phyloP scores from a whole-genome alignment of 257 asterid species.

The Penstemon eatonii region DNA sequence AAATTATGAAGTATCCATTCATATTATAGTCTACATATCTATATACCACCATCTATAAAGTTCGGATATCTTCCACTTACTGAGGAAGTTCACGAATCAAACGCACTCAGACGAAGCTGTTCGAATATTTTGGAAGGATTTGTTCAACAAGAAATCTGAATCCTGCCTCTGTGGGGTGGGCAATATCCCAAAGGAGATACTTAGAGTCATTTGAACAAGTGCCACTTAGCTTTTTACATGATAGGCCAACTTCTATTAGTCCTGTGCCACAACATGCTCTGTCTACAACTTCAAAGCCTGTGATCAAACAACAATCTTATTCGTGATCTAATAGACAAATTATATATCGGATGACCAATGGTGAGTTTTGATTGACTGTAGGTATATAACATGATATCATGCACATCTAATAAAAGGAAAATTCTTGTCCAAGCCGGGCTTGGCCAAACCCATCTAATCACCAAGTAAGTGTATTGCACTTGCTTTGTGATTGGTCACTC shows the following conservation, averaged over 20 bases:
- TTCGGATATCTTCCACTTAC: background rate
- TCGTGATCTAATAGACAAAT: too few relatives aligned
- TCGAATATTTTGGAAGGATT: conserved; percentile 16
- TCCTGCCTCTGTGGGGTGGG: conserved; percentile 43
- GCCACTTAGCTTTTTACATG: conserved; percentile 31
- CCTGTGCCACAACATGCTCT: conserved; percentile 49
- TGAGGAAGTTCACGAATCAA: too few relatives aligned
- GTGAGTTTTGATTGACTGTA: too few relatives aligned
- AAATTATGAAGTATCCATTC: background rate
- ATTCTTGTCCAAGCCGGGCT: too few relatives aligned
- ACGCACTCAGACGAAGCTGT: background rate
- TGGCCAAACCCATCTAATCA: too few relatives aligned
- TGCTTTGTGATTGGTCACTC: too few relatives aligned
- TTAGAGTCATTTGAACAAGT: conserved; percentile 36
- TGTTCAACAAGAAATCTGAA: conserved; percentile 30
- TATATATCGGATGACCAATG: too few relatives aligned
- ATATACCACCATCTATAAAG: too few relatives aligned
- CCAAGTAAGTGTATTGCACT: too few relatives aligned
- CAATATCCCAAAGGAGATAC: conserved; percentile 46
- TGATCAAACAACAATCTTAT: background rate
- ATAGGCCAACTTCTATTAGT: conserved; percentile 24
- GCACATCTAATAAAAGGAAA: too few relatives aligned
- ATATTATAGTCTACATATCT: too few relatives aligned
- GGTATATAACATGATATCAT: too few relatives aligned
- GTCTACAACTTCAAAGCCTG: conserved; percentile 45